Base-by-base conservation (phyloP, 441 rosid species). In the Eutrema salsugineum region DNA sequence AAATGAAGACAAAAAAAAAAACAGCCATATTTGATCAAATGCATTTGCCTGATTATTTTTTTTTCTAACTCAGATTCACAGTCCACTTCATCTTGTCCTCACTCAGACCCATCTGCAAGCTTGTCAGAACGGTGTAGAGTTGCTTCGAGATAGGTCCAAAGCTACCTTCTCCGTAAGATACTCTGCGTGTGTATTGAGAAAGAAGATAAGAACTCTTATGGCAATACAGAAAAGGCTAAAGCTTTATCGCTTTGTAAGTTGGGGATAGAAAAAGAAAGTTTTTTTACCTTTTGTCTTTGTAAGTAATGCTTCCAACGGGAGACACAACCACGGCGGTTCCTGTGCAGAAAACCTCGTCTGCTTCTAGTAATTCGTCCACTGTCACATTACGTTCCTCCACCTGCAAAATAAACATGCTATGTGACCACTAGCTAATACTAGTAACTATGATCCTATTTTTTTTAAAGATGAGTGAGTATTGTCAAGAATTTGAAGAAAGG, bases 301-400 rank as follows among this genome's bases (percentile, higher is more conserved):
- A 92, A 33, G 97, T 89, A 72, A 94, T 85, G 78, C 97, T 94
- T 43, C 97, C 97, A 27, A 94, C 97, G 3, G 97, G 97, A 28
- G 99, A 94, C 22, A 94, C 86, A 61, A 94, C 97, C 62, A 94
- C 99, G 0, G 99, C 99, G 27, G 99, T 94, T 38, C 99, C 97
- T 5, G 97, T 91, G 73, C 97, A 94, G 77, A 94, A 94, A 46
- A 92, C 96, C 80, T 94, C 99, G 60, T 92, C 97, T 0, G 99
- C 97, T 68, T 83, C 90, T 57, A 94, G 87, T 80, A 94, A 83
- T 66, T 94, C 99, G 59, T 76, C 79, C 8, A 76, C 79, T 56
- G 79, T 70, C 55, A 76, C 75, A 63, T 70, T 63, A 22, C 79
- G 44, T 40, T 76, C 79, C 48, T 76, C 79, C 35, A 76, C 79